These are phyloP conservation scores for Tulasnella sp. DNA, from an alignment of 768 basidiomycete genomes.

Conservation along the genomic window DNA sequence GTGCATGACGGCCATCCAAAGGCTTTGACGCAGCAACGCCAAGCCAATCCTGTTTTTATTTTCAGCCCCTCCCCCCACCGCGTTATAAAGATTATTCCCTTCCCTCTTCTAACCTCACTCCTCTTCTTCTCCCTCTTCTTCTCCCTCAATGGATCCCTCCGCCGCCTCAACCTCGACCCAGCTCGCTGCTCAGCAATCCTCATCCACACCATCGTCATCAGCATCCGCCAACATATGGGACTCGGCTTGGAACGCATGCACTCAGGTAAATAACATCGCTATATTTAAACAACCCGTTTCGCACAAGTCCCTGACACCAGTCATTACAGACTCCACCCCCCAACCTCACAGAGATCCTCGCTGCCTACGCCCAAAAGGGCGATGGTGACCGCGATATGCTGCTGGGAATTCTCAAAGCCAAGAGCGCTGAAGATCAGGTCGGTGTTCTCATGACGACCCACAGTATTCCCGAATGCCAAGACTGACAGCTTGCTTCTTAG, in stretches of 20 bases:
- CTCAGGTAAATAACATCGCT: constrained; percentile 9
- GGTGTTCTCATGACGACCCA: constrained; percentile 24
- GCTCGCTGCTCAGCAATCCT: not conserved
- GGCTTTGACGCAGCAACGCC: constrained; percentile 3
- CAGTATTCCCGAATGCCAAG: not conserved
- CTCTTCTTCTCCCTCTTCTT: not conserved
- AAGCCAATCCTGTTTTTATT: not conserved
- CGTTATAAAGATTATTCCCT: not conserved
- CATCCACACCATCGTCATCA: not conserved
- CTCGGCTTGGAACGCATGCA: constrained; percentile 16
- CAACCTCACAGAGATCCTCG: constrained; percentile 73
- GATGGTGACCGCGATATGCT: constrained; percentile 91
- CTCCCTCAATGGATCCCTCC: not conserved
- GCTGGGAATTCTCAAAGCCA: constrained; percentile 83
- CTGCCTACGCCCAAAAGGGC: constrained; percentile 75
- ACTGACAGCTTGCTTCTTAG: constrained; percentile 32
- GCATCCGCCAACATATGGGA: constrained; percentile 13
- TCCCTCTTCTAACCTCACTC: not conserved
- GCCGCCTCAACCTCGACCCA: not conserved
- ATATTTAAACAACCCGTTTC: not conserved
- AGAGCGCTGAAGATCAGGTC: constrained; percentile 89
- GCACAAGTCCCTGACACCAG: constrained; percentile 18
- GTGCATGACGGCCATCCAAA: not conserved
- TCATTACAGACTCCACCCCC: constrained; percentile 54
- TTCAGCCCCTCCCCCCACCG: not conserved